phyloP scores from a whole-genome alignment of 164 flowering plant genomes.

The Stephania cephalantha region DNA sequence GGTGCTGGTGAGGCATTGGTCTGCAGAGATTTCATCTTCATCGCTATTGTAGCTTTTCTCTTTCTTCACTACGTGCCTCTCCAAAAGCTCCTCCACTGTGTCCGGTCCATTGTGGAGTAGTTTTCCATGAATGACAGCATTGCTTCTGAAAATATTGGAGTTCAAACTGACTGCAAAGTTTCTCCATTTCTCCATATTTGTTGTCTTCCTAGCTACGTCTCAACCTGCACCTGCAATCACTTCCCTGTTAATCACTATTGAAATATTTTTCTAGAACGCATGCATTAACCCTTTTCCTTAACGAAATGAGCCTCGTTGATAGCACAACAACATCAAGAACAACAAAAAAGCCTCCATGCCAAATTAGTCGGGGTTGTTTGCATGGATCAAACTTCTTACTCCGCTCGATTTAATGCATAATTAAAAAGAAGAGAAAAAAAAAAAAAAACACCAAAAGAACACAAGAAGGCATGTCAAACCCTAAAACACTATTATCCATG shows the following conservation, averaged over 20 bases:
- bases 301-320: too few relatives aligned
- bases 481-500: too few relatives aligned
- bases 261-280: too few relatives aligned
- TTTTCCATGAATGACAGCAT: constrained; percentile 4
- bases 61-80: constrained; percentile 55
- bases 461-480: too few relatives aligned
- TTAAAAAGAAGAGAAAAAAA: too few relatives aligned
- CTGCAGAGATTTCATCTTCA: constrained; percentile 39
- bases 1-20: constrained; percentile 55
- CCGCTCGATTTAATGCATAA: too few relatives aligned
- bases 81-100: constrained; percentile 71
- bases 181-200: constrained; percentile 13
- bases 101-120: constrained; percentile 67
- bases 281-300: too few relatives aligned
- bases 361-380: too few relatives aligned
- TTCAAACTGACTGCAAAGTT: not conserved
- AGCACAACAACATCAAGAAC: too few relatives aligned
- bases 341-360: too few relatives aligned
- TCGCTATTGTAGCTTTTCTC: constrained; percentile 30
- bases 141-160: not conserved
- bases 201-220: constrained; percentile 3
- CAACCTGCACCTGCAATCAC: not conserved
- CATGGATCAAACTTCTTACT: too few relatives aligned
- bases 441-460: too few relatives aligned
- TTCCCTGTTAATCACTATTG: not conserved